Percentiles rank a stretch among this genome's conserved stretches.
Conservation (phyloP, 495 filamentous ascomycete genomes). For the Emericellopsis terricola region DNA sequence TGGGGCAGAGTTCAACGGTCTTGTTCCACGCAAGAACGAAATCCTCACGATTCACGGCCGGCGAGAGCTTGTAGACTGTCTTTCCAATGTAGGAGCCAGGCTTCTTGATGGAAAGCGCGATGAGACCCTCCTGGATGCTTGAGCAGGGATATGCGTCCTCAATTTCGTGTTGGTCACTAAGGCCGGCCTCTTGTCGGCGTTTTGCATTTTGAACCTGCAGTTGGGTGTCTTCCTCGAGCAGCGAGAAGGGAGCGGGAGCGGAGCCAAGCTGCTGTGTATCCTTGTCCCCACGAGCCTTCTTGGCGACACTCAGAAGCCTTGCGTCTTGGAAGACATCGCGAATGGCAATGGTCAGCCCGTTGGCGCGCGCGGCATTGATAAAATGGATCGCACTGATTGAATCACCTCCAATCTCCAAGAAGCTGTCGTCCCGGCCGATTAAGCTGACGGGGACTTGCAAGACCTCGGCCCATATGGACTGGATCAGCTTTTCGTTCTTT, state of each 20-base stretch:
- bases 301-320: background rate
- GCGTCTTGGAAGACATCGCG: constrained; percentile 1
- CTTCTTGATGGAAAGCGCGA: constrained; percentile 16
- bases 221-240: too few species aligned
- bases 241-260: too few species aligned
- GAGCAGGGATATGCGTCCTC: constrained; percentile 1
- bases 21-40: background rate
- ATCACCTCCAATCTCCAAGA: too few species aligned
- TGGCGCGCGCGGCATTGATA: background rate
- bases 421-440: too few species aligned
- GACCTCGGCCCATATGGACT: constrained; percentile 13
- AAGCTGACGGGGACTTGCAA: too few species aligned
- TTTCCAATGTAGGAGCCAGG: constrained; percentile 2
- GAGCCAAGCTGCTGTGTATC: too few species aligned
- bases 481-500: constrained; percentile 12
- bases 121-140: constrained; percentile 11
- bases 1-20: background rate
- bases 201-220: too few species aligned
- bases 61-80: background rate
- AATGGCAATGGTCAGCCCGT: background rate
- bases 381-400: too few species aligned
- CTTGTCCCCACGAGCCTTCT: too few species aligned
- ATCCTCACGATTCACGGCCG: background rate
- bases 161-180: too few species aligned
- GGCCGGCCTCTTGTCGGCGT: too few species aligned